A percentile compares a stretch with the other conserved stretches of the same genome.
phyloP scores from a whole-genome alignment of 2,329 filamentous ascomycete genomes.

The Ramularia endophylla region DNA sequence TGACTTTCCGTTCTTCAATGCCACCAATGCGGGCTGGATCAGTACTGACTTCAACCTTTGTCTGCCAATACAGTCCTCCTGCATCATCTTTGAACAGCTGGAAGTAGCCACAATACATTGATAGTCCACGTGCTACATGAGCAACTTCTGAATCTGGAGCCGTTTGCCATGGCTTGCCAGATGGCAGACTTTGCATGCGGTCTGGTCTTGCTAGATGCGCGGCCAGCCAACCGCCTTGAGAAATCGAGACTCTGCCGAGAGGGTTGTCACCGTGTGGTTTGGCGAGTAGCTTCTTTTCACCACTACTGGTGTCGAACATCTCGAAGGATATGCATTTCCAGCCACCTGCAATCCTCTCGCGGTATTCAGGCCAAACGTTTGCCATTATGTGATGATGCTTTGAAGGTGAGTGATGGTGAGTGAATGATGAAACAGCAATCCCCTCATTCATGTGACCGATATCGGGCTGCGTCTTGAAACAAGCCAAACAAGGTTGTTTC shows the following conservation, averaged over 20 bases:
- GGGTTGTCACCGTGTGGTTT: conserved; percentile 22
- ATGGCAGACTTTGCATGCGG: conserved; percentile 11
- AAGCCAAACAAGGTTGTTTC: too few species aligned
- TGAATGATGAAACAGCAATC: too few species aligned
- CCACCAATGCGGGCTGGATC: conserved; percentile 20
- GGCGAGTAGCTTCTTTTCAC: conserved; percentile 14
- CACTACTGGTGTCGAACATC: conserved; percentile 9
- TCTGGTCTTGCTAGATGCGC: conserved; percentile 19
- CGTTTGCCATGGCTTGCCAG: conserved; percentile 16
- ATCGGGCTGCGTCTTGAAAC: too few species aligned
- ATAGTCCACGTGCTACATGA: conserved; percentile 17
- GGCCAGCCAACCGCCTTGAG: conserved; percentile 18
- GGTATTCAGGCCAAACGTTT: conserved; percentile 8
- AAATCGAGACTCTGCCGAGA: conserved; percentile 21
- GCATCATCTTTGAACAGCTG: conserved; percentile 18
- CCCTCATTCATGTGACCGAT: too few species aligned
- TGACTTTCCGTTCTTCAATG: conserved; percentile 18
- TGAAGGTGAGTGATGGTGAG: too few species aligned
- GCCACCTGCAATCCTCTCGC: conserved; percentile 16
- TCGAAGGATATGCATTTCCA: conserved; percentile 24
- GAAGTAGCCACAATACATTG: conserved; percentile 23
- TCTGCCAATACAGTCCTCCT: conserved; percentile 21
- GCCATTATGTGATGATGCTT: too few species aligned
- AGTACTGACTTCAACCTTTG: conserved; percentile 19
- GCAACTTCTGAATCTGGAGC: conserved; percentile 20